Evolutionary conservation across 495 filamentous ascomycete species (phyloP).

Genomic region (Penicillium paxilli): DNA sequence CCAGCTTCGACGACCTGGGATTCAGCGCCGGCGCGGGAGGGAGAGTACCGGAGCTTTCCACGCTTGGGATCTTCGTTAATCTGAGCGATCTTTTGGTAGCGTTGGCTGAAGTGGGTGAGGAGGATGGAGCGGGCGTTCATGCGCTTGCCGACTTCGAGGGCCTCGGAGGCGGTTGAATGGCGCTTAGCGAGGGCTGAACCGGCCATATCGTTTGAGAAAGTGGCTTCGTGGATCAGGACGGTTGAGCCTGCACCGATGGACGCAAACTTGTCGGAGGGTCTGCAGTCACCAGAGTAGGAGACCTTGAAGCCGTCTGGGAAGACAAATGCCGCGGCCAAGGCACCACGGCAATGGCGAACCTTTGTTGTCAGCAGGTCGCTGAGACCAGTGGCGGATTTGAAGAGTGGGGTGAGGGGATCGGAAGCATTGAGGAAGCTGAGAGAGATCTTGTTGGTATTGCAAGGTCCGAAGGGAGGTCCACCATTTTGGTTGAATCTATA

Average conservation of each 20-base stretch:
- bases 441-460: conserved; percentile 14
- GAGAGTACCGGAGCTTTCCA: conserved; percentile 6
- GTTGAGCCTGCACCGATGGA: conserved; percentile 71
- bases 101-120: conserved; percentile 91
- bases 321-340: conserved; percentile 73
- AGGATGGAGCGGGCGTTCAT: conserved; percentile 79
- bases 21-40: background rate
- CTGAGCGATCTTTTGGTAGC: conserved; percentile 77
- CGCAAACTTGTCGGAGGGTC: conserved; percentile 70
- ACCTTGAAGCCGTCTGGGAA: conserved; percentile 81
- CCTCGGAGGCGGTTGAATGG: conserved; percentile 83
- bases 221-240: conserved; percentile 91
- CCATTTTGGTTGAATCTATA: conserved; percentile 33
- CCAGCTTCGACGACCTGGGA: background rate
- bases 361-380: conserved; percentile 48
- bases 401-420: conserved; percentile 30
- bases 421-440: conserved; percentile 28
- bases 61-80: conserved; percentile 19
- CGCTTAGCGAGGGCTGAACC: conserved; percentile 84
- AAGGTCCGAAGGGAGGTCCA: conserved; percentile 26
- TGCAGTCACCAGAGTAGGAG: conserved; percentile 90
- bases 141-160: conserved; percentile 68
- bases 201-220: conserved; percentile 80
- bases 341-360: conserved; percentile 78
- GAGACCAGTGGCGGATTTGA: conserved; percentile 44